Base-by-base conservation (phyloP, 768 basidiomycete genomes). In the Trametes meyenii region DNA sequence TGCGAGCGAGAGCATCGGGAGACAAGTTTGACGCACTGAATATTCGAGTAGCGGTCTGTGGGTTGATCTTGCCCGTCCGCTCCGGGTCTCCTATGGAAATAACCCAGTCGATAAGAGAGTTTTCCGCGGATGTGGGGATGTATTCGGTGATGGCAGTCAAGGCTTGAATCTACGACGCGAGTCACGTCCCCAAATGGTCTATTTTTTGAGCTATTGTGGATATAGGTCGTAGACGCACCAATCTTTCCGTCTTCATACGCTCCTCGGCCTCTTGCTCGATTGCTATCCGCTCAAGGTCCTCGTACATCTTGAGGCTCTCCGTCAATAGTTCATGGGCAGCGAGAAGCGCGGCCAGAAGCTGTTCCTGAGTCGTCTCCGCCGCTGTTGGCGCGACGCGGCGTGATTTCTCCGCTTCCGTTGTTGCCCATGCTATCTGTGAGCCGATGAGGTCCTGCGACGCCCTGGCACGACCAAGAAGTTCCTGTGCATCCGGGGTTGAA, bases 361-460 rank as follows among this genome's bases (percentile, higher is more conserved):
- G 77, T 69, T 94, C 92, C 71, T 95, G 90, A 5, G 74, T 70
- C 0, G 93, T 92, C 10, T 67, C 58, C 16, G 50, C 43, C 2
- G 55, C 26, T 10, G 55, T 29, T 2, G 6, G 14, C 5, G 66
- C 55, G 14, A 33, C 38, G 16, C 60, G 65, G 39, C 89, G 79
- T 6, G 89, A 88, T 52, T 82, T 83, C 65, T 90, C 88, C 1
- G 92, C 93, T 13, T 88, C 84, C 1, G 92, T 85, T 19, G 86
- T 83, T 3, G 95, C 95, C 94, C 94, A 96, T n/a, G 90, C 85
- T 67, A 97, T 94, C 73, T 95, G 93, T 7, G 89, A 86, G 62
- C 80, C 85, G 35, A 96, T 85, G 6, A 92, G 80, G 55, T 94
- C 92, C 73, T 94, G 92, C 2, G 92, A 94, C 6, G 81, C 78